Base-by-base conservation (phyloP, 2,329 filamentous ascomycete species). In the Colletotrichum zoysiae region DNA sequence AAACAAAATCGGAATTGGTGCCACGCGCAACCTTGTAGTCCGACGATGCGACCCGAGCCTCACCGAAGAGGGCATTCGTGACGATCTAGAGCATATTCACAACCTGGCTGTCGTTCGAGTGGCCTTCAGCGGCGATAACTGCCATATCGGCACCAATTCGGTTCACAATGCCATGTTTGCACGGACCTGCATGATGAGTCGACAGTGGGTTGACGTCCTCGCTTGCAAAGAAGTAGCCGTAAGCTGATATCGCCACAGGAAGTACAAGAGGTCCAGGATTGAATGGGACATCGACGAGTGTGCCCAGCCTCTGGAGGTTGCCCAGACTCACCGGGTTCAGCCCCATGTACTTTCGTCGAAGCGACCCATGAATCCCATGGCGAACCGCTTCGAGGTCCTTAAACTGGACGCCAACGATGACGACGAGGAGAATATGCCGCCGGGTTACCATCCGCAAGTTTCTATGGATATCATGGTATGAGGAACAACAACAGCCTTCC, bases 71-170 rank as follows among this genome's bases (percentile, higher is more conserved):
- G 81, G 82, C 20, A 89, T 97, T 74, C 89, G 92, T 14, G 86
- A 91, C 5, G 92, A 97, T 76, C 85, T 96, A 48, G 91, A 95
- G 33, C 94, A 97, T 78, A 95, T 97, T 72, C 91, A 95, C 82
- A 93, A 93, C 73, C 85, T 97, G 1, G 84, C 91, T 30, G 87
- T 97, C 14, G 85, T 96, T 76, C 87, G 87, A 55, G 82, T 96
- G 56, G 81, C 82, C 9, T 91, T 93, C 79, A 80, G 82, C 3
- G 83, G 85, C 23, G 85, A 85, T 5, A 88, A 90, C 79, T 92
- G 88, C 70, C 89, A 89, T 79, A 89, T 97, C 74, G 90, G 88
- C 67, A 93, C 91, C 9, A 97, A 95, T 79, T 94, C 93, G 0
- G 87, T 97, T 12, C 87, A 92, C 77, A 91, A 92, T 73, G 92